These are phyloP conservation scores for Geranium incanum DNA, from an alignment of 441 rosid genomes.

Conservation along the genomic window DNA sequence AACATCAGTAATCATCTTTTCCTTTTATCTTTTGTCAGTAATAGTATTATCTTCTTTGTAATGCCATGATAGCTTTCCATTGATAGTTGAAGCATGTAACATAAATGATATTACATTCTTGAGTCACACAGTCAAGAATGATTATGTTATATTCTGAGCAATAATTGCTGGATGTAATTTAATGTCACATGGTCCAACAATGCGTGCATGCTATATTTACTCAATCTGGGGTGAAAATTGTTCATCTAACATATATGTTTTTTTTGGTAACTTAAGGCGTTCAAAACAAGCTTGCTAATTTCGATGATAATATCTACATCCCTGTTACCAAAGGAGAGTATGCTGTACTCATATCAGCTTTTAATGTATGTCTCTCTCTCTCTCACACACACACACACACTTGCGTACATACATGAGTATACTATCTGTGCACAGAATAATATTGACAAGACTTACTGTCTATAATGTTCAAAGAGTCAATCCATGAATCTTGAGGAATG, in stretches of 20 bases:
- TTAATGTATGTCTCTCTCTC: constrained; percentile 42
- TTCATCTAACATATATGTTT: not conserved
- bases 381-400: not conserved
- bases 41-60: not conserved
- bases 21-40: constrained; percentile 15
- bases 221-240: not conserved
- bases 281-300: constrained; percentile 66
- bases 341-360: constrained; percentile 66
- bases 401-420: not conserved
- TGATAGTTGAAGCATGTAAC: not conserved
- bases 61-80: not conserved
- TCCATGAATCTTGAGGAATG: not conserved
- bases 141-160: too few species aligned
- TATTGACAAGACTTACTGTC: not conserved
- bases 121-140: not conserved
- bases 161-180: not conserved
- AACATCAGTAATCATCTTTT: constrained; percentile 62
- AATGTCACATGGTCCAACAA: not conserved
- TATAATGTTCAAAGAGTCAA: constrained; percentile 6
- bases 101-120: not conserved
- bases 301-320: constrained; percentile 74
- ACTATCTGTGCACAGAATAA: not conserved
- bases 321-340: constrained; percentile 77
- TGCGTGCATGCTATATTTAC: not conserved
- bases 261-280: constrained; percentile 47